These are phyloP conservation scores for Eudorina sp. DNA, from an alignment of 139 green algal species.

Conservation along the genomic window DNA sequence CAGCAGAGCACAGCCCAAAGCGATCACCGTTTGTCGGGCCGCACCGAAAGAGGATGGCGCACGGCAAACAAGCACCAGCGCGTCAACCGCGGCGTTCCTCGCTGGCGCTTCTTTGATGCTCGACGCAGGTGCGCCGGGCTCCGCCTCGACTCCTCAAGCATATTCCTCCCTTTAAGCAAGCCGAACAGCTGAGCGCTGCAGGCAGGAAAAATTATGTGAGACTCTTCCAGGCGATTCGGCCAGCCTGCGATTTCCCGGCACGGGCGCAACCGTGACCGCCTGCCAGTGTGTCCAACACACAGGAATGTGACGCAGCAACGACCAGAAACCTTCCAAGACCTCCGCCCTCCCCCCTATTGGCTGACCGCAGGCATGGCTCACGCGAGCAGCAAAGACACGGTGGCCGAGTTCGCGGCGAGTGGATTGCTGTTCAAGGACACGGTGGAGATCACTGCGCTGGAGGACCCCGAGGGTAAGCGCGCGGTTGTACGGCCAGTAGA, in stretches of 20 bases:
- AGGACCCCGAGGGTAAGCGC: constrained; percentile 76
- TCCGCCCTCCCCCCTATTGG: too few relatives aligned
- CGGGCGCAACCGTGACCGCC: too few relatives aligned
- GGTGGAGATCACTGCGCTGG: constrained; percentile 75
- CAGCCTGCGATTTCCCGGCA: too few relatives aligned
- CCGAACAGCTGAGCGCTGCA: too few relatives aligned
- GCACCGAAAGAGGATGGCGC: not conserved
- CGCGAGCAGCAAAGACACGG: constrained; percentile 52
- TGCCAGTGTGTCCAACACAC: too few relatives aligned
- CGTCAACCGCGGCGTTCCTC: not conserved
- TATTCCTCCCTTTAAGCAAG: too few relatives aligned
- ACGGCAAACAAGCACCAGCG: not conserved
- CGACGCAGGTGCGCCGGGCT: constrained; percentile 17
- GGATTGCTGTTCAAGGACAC: constrained; percentile 90
- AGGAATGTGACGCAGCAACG: too few relatives aligned
- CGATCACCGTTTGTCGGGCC: not conserved
- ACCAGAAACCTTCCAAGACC: too few relatives aligned
- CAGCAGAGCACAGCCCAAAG: not conserved
- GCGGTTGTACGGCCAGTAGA: too few relatives aligned
- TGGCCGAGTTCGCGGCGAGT: constrained; percentile 78
- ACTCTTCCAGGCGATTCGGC: too few relatives aligned
- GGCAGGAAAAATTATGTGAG: too few relatives aligned
- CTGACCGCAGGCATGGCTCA: constrained; percentile 15
- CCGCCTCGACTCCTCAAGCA: too few relatives aligned
- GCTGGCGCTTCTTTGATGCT: not conserved